Evolutionary conservation across 164 flowering plant species (phyloP).

Genomic region (Warburgia ugandensis): DNA sequence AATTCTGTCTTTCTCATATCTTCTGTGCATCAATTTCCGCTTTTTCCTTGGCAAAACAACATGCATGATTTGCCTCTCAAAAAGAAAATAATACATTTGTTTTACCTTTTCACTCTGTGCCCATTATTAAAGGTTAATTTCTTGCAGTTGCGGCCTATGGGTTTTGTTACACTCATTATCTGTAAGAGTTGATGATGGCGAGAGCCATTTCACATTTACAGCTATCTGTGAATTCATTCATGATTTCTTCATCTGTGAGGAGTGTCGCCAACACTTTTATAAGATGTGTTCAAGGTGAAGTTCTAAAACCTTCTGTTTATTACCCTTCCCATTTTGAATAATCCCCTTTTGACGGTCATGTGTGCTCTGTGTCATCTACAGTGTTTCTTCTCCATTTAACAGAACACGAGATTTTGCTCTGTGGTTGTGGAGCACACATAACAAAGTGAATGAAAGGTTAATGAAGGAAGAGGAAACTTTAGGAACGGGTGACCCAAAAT

Average conservation of each 20-base stretch:
- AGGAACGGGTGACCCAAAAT: conserved; percentile 77
- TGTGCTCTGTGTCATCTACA: conserved; percentile 18
- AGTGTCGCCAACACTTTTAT: conserved; percentile 86
- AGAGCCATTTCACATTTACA: conserved; percentile 69
- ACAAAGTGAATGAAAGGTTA: conserved; percentile 76
- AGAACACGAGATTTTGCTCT: conserved; percentile 61
- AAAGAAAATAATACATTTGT: not conserved
- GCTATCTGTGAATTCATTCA: conserved; percentile 74
- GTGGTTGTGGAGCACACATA: conserved; percentile 94
- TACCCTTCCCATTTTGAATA: no score
- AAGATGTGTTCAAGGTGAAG: conserved; percentile 87
- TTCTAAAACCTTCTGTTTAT: not conserved
- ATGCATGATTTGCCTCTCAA: no score
- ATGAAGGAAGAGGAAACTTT: conserved; percentile 63
- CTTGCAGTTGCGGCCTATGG: conserved; percentile 96
- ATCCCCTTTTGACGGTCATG: no score
- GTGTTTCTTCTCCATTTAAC: conserved; percentile 65
- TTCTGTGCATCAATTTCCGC: no score
- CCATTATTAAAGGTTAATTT: not conserved
- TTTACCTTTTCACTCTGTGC: not conserved
- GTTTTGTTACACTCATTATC: conserved; percentile 85
- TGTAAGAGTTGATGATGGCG: conserved; percentile 83
- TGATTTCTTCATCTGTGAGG: conserved; percentile 87
- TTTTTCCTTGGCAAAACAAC: no score
- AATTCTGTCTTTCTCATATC: no score